Base-by-base conservation (phyloP, 306 rosid species). In the Cicer cuneatum region DNA sequence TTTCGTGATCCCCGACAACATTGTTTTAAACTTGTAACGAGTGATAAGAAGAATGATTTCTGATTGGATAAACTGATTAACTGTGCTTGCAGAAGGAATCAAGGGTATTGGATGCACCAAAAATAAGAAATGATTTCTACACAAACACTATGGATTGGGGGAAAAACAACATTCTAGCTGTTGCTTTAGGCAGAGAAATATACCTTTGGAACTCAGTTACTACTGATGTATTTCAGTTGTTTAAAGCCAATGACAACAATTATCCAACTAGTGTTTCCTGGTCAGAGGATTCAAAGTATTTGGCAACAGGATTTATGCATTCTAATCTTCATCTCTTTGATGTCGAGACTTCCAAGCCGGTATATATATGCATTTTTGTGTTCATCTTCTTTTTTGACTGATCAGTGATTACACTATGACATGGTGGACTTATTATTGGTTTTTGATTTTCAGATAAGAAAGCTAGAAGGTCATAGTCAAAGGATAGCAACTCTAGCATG, bases 101-200 rank as follows among this genome's bases (percentile, higher is more conserved):
- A 75, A 86, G 84, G 80, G 58, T 86, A 80, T 66, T 89, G 75
- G 96, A 91, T 80, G 97, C 97, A 53, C 91, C 93, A 74, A 80
- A 82, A 64, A 78, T 91, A 29, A 80, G 63, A 80, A 80, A 91
- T 77, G 97, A 91, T 57, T 91, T 49, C 85, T 91, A 89, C 79
- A 37, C 87, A 80, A 89, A 80, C 78, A 75, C 77, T 37, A 68
- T 91, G 81, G 97, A 91, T 66, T 91, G 96, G 95, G 97, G 97
- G 57, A 85, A 81, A 72, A 89, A 85, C 84, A 87, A 78, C 66
- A 61, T 82, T 66, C 82, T 91, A 37, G 95, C 91, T 9, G 63
- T 91, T 53, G 97, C 91, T 4, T 76, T 91, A 60, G 93, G 86
- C 53, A 78, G 82, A 35, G 91, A 87, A 13, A 65, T 89, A 52